Evolutionary conservation across 257 asterid genomes (phyloP), one percentile per base, ranked within the genome.

Genomic region (Capsicum rhomboideum): DNA sequence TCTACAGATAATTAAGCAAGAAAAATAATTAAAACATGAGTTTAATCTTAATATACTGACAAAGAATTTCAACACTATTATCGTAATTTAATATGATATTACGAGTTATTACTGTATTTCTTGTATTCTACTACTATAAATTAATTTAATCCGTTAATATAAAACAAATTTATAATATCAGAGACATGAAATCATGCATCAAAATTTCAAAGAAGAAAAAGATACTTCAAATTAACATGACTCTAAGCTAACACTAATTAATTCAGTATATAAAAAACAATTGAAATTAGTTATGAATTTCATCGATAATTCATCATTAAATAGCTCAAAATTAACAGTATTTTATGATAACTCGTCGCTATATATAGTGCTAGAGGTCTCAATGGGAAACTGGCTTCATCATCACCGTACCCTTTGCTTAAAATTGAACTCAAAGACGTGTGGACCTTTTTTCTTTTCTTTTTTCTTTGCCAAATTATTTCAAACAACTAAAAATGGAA

Each of bases 391-490:
- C 40, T 34, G 4, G 40, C 40, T 34, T 34, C 40, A 34, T 34
- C 40, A 2, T 34, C 40, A 34, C 4, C 40, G 4, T 11, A 26
- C 10, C 9, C 2, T 23, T 61, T 23, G 8, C 23, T 20, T 56
- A 7, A 40, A 86, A n/a, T n/a, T n/a, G n/a, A n/a, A 29, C 80
- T 72, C 80, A 84, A 81, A 74, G 50, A 71, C 89, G 89, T 81
- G 89, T 86, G 87, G 87, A 83, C 78, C 82, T 52, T 4, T 12
- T 54, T 61, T 3, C 21, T 28, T 13, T 20, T 13, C 6, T 12
- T 2, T n/a, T 6, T 10, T 44, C 10, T 4, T 18, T 4, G 28
- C 1, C 10, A 42, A 72, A 0, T 21, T 1, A 42, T n/a, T 72
- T 72, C 79, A 40, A 71, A 40, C 0, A 42, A 69, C 10, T 18